A percentile compares a stretch with the other conserved stretches of the same genome.
Conservation (phyloP, 1,139 yeast genomes). For the Candida smagusa region DNA sequence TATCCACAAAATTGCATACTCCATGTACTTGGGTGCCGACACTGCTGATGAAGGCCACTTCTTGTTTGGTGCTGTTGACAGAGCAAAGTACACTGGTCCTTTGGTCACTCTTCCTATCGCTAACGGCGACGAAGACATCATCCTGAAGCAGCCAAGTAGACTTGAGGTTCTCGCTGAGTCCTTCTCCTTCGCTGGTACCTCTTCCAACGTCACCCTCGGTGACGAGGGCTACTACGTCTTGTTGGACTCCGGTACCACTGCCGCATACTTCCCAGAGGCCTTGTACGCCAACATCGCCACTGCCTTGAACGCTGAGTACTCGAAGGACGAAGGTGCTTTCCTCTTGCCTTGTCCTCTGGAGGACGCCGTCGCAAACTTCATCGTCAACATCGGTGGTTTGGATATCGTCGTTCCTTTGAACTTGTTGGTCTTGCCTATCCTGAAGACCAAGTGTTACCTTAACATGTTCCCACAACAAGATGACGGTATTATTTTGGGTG, state of each 20-base stretch:
- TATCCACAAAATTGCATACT: conserved; percentile 47
- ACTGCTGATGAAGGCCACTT: conserved; percentile 34
- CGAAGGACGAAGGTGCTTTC: conserved; percentile 27
- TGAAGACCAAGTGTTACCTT: conserved; percentile 20
- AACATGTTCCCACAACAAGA: conserved; percentile 12
- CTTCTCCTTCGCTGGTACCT: background rate
- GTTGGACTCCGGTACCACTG: conserved; percentile 43
- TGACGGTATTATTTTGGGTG: conserved; percentile 11
- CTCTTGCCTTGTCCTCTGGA: conserved; percentile 18
- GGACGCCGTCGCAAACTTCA: conserved; percentile 18
- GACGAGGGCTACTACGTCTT: conserved; percentile 16
- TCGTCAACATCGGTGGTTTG: conserved; percentile 51
- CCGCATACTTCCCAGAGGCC: conserved; percentile 23
- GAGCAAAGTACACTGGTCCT: conserved; percentile 45
- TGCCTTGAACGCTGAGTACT: conserved; percentile 30
- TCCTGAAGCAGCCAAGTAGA: background rate
- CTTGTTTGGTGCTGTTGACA: conserved; percentile 58
- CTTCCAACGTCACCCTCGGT: background rate
- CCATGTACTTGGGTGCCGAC: conserved; percentile 31
- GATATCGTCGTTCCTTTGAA: conserved; percentile 45
- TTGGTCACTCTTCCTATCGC: conserved; percentile 29
- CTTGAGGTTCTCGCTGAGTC: background rate
- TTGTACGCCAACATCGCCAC: conserved; percentile 13
- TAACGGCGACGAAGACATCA: conserved; percentile 1
- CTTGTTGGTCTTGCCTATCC: conserved; percentile 22